These are phyloP conservation scores for Trichoderma aggressivum DNA, from an alignment of 2,329 filamentous ascomycete species.

Conservation along the genomic window DNA sequence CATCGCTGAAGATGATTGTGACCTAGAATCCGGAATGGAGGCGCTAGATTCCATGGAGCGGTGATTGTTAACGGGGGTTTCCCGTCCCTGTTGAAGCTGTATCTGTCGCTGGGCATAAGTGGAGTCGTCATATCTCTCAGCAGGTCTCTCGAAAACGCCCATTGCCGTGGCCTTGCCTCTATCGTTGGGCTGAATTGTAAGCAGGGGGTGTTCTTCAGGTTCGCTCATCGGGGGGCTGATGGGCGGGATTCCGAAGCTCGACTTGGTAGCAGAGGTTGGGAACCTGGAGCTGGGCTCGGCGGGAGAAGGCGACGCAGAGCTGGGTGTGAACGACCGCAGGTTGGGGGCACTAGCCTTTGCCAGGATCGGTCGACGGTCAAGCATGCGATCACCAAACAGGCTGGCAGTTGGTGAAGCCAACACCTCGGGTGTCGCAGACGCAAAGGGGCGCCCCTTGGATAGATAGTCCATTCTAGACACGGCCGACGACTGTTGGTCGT, in stretches of 20 bases:
- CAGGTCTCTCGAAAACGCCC: conserved; percentile 64
- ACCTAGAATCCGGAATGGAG: conserved; percentile 40
- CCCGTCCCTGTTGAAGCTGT: conserved; percentile 73
- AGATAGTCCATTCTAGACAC: conserved; percentile 78
- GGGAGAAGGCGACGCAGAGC: conserved; percentile 20
- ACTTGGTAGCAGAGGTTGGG: conserved; percentile 32
- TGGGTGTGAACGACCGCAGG: conserved; percentile 56
- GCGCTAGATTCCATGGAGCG: conserved; percentile 45
- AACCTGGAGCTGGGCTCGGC: conserved; percentile 39
- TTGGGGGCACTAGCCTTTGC: conserved; percentile 66
- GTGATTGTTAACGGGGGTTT: conserved; percentile 51
- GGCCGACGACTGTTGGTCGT: conserved; percentile 75
- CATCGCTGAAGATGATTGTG: conserved; percentile 46
- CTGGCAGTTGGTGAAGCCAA: conserved; percentile 46
- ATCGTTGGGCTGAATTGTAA: conserved; percentile 72
- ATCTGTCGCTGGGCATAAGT: conserved; percentile 79
- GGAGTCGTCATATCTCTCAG: conserved; percentile 75
- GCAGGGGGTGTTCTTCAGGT: conserved; percentile 59
- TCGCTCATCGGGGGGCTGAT: conserved; percentile 64
- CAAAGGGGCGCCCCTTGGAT: conserved; percentile 56
- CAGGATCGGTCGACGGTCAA: conserved; percentile 44
- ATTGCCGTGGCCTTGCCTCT: conserved; percentile 75
- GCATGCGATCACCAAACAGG: conserved; percentile 45
- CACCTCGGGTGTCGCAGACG: conserved; percentile 50
- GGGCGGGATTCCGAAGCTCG: conserved; percentile 36